phyloP scores from a whole-genome alignment of 2,329 filamentous ascomycete genomes.

The Apiospora saccharicola region DNA sequence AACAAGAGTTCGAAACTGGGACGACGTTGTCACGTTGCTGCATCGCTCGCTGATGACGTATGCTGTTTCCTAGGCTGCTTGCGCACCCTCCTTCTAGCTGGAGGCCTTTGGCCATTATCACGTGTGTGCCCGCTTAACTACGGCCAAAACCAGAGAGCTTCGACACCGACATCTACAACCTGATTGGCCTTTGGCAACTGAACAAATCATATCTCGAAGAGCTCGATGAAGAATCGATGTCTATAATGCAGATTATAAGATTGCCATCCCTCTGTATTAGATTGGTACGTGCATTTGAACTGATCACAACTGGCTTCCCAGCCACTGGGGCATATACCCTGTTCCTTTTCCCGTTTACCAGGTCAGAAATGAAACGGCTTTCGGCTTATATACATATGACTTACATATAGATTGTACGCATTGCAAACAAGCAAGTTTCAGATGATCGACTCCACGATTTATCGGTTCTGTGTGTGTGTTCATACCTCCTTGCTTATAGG shows the following conservation, averaged over 20 bases:
- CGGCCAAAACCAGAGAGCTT: background rate
- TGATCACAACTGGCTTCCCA: background rate
- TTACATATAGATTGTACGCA: background rate
- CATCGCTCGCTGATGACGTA: slow-evolving; percentile 1
- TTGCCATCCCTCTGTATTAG: background rate
- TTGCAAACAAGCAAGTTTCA: background rate
- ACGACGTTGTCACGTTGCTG: slow-evolving; percentile 6
- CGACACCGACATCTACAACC: background rate
- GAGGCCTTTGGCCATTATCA: slow-evolving; percentile 5
- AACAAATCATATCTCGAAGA: background rate
- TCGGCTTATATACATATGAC: background rate
- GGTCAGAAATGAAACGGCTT: background rate
- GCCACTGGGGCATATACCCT: slow-evolving; percentile 3
- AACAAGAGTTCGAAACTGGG: slow-evolving; percentile 14
- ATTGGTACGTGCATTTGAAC: background rate
- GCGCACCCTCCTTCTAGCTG: background rate
- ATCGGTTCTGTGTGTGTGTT: background rate
- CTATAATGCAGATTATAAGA: background rate
- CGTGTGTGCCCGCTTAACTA: slow-evolving; percentile 5
- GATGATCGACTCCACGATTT: background rate
- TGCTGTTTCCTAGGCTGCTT: background rate
- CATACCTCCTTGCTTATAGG: background rate
- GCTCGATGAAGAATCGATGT: background rate
- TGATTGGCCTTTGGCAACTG: background rate
- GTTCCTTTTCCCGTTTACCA: background rate